These are phyloP conservation scores for Stagonosporopsis cucurbitacearum DNA, from an alignment of 2,329 filamentous ascomycete genomes.

Conservation along the genomic window DNA sequence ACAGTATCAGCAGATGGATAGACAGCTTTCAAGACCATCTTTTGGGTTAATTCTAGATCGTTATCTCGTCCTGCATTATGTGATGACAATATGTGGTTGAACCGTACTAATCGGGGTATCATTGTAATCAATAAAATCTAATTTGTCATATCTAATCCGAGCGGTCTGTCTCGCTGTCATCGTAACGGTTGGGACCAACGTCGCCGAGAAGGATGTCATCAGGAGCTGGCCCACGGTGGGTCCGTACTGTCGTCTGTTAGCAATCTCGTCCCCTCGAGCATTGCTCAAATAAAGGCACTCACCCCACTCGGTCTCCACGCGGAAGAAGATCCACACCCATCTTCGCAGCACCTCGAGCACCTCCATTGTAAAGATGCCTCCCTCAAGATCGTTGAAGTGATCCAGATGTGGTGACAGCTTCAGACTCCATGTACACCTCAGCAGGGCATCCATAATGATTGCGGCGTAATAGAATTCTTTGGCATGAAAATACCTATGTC, in stretches of 20 bases:
- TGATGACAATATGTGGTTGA: neutral
- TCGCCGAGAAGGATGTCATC: conserved; percentile 80
- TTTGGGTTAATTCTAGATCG: neutral
- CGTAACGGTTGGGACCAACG: conserved; percentile 63
- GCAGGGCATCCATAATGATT: conserved; percentile 76
- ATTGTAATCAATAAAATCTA: conserved; percentile 1
- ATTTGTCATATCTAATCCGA: conserved; percentile 10
- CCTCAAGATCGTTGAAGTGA: conserved; percentile 85
- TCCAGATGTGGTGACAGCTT: conserved; percentile 84
- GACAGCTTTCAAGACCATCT: neutral
- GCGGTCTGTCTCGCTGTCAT: conserved; percentile 58
- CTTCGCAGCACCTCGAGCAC: conserved; percentile 83
- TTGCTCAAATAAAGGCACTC: conserved; percentile 44
- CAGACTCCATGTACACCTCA: conserved; percentile 90
- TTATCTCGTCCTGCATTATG: neutral
- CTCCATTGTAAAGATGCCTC: conserved; percentile 86
- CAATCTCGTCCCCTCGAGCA: neutral
- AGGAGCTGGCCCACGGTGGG: conserved; percentile 60
- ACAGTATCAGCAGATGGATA: neutral
- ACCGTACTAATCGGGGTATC: conserved; percentile 4
- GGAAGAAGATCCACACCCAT: conserved; percentile 97
- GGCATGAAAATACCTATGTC: conserved; percentile 73
- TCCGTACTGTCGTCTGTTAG: conserved; percentile 54
- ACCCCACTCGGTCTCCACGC: conserved; percentile 93
- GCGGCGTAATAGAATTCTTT: conserved; percentile 81